Percentiles rank a stretch among this genome's conserved stretches.
Evolutionary conservation across 352 stramenopile species (phyloP).

Genomic region (Globisporangium carolinianum): DNA sequence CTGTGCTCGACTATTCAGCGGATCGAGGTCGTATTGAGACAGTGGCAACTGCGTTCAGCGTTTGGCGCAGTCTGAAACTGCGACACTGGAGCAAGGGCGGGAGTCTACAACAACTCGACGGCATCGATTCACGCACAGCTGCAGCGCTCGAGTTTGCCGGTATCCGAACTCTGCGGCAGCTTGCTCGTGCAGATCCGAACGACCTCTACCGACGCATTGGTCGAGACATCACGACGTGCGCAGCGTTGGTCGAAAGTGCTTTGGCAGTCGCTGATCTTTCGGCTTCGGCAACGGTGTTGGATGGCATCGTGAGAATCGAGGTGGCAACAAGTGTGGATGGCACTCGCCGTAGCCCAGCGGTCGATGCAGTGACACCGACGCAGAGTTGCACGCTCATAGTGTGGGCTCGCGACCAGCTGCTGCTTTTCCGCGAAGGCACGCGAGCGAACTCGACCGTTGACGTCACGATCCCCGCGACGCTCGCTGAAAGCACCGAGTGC

Average conservation of each 20-base stretch:
- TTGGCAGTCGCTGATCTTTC: conserved; percentile 15
- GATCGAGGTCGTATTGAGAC: conserved; percentile 8
- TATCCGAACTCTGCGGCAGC: conserved; percentile 18
- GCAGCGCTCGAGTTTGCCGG: conserved; percentile 23
- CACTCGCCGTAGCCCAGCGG: neutral
- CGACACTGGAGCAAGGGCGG: conserved; percentile 21
- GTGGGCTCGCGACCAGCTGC: conserved; percentile 9
- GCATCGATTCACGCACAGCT: conserved; percentile 11
- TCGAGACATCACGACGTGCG: conserved; percentile 13
- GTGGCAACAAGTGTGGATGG: neutral
- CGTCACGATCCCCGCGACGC: neutral
- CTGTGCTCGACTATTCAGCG: too few relatives aligned
- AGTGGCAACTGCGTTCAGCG: conserved; percentile 11
- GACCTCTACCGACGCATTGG: conserved; percentile 15
- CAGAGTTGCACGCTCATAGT: conserved; percentile 11
- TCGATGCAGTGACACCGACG: neutral
- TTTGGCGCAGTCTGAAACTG: conserved; percentile 20
- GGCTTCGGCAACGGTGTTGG: neutral
- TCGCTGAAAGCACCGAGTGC: conserved; percentile 1
- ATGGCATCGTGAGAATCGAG: conserved; percentile 1
- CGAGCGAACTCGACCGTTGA: conserved; percentile 1
- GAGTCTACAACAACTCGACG: conserved; percentile 17
- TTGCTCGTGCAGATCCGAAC: conserved; percentile 13
- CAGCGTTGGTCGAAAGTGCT: conserved; percentile 12
- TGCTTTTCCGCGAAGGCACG: conserved; percentile 15